phyloP scores from a whole-genome alignment of 2,329 filamentous ascomycete species.

The Phaeophleospora eucalypticola region DNA sequence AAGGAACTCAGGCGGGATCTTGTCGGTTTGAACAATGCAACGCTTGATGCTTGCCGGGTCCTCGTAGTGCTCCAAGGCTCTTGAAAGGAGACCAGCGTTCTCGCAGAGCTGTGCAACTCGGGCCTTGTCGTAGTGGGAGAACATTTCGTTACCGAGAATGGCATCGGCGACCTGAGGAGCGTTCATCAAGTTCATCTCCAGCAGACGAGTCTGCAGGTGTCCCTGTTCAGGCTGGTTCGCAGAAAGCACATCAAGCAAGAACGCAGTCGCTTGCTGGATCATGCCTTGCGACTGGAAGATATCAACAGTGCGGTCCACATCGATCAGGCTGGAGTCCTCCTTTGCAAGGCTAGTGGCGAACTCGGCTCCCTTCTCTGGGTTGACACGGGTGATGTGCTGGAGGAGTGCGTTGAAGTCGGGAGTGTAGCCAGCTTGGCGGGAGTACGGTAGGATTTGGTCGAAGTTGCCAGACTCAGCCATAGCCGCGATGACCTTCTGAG shows the following conservation, averaged over 20 bases:
- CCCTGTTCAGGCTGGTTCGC: conserved; percentile 93
- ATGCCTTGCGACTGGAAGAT: conserved; percentile 98
- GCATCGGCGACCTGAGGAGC: conserved; percentile 97
- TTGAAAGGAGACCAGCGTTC: conserved; percentile 69
- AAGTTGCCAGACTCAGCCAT: conserved; percentile 96
- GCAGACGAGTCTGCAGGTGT: conserved; percentile 83
- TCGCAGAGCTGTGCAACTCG: conserved; percentile 89
- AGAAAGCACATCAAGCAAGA: conserved; percentile 90
- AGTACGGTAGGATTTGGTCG: conserved; percentile 92
- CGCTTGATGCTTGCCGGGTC: conserved; percentile 88
- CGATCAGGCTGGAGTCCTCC: conserved; percentile 80
- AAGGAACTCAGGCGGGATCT: conserved; percentile 87
- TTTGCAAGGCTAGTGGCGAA: conserved; percentile 92
- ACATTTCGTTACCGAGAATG: conserved; percentile 97
- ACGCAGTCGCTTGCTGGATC: conserved; percentile 97
- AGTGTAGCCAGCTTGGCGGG: conserved; percentile 77
- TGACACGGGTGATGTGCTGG: conserved; percentile 81
- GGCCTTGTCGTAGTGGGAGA: conserved; percentile 89
- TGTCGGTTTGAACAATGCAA: conserved; percentile 77
- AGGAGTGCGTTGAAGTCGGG: conserved; percentile 93
- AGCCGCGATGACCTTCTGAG: conserved; percentile 90
- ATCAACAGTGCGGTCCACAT: conserved; percentile 91
- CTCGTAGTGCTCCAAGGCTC: conserved; percentile 88
- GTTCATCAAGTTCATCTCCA: conserved; percentile 97
- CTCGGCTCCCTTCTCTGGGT: conserved; percentile 84